Evolutionary conservation across 305 asterid species (phyloP).

Genomic region (Fraxinus baroniana): DNA sequence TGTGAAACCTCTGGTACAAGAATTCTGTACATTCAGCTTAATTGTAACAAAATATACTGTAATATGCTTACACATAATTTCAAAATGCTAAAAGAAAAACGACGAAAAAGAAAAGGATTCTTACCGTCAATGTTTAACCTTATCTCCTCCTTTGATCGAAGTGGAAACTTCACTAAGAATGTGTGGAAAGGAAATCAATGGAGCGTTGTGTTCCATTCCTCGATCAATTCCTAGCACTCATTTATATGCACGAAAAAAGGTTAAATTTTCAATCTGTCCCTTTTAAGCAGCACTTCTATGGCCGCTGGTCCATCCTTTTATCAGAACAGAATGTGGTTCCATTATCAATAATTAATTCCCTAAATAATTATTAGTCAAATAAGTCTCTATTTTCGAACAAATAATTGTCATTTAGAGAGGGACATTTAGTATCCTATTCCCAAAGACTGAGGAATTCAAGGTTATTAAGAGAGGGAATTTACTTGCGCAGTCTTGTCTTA

Average conservation of each 20-base stretch:
- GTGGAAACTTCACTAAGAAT: not conserved
- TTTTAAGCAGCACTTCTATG: not conserved
- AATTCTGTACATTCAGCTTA: no score
- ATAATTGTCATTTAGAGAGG: constrained; percentile 10
- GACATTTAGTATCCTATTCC: constrained; percentile 29
- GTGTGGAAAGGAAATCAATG: not conserved
- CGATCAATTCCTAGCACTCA: not conserved
- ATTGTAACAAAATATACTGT: not conserved
- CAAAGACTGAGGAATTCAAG: constrained; percentile 27
- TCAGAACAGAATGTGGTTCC: constrained; percentile 16
- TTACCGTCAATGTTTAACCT: not conserved
- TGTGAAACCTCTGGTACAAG: no score
- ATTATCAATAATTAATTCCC: not conserved
- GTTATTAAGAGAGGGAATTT: constrained; percentile 7
- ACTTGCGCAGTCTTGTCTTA: not conserved
- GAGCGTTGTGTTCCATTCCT: not conserved
- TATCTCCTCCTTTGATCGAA: not conserved
- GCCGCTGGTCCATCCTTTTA: constrained; percentile 4
- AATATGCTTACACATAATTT: not conserved
- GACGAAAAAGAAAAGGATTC: not conserved
- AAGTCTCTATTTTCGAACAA: not conserved
- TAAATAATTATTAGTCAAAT: constrained; percentile 8
- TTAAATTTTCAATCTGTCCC: not conserved
- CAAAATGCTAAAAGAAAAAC: not conserved
- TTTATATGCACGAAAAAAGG: not conserved